Base-by-base conservation (phyloP, 1,284 basidiomycete genomes). In the Ceratobasidium sp. region DNA sequence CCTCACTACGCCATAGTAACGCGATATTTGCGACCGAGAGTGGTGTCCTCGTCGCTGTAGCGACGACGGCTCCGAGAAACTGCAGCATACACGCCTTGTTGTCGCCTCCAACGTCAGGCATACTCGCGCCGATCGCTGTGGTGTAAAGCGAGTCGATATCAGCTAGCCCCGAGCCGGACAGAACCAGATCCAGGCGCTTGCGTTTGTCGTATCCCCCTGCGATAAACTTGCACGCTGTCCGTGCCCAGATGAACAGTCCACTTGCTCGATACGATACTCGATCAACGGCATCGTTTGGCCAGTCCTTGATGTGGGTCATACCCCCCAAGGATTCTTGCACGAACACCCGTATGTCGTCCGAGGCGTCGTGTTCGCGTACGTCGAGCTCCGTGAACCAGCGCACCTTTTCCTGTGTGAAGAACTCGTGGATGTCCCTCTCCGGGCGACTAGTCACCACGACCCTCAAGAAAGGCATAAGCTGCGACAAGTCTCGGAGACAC, bases 371-470 rank as follows among this genome's bases (percentile, higher is more conserved):
- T 1, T 23, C 15, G 6, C 15, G 42, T 1, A 66, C n/a, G 64
- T 66, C 26, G 64, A 23, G 13, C 17, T 17, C 7, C 6, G 64
- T 9, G 44, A 48, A 40, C 15, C 44, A 48, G 2, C 26, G 6
- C 2, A 3, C 4, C 23, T 9, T 15, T n/a, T 33, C 2, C 33
- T 33, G 33, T n/a, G 33, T 33, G 10, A 48, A 48, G 2, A 50
- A 46, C 17, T 50, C 56, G 5, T 64, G 20, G 26, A 78, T 64
- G 12, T 74, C 40, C 17, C 42, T 20, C 13, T 73, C 68, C 3
- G 70, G 69, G 1, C 77, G 77, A 20, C 77, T 78, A 7, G 77
- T 78, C 10, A 75, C 70, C 33, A 78, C 38, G n/a, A 78, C 44
- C n/a, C 57, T 64, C 6, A 78, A 7, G 1, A 20, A 59, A 1